Evolutionary conservation across 441 rosid genomes (phyloP).

Genomic region (Populus hybrid): DNA sequence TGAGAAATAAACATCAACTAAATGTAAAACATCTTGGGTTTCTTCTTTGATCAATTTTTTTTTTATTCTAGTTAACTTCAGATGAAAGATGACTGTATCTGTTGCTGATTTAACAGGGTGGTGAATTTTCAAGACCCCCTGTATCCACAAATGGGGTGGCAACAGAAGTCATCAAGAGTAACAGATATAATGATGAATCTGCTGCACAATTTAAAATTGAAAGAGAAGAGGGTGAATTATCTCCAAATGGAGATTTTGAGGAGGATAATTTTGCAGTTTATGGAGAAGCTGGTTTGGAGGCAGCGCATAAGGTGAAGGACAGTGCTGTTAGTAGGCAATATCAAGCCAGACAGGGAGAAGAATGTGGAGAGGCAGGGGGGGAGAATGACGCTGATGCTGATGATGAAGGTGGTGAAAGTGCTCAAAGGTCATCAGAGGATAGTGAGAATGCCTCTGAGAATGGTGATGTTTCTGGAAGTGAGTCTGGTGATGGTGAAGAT

Average conservation of each 20-base stretch:
- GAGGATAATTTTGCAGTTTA: slow-evolving; percentile 85
- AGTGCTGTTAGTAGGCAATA: slow-evolving; percentile 46
- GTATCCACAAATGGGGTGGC: slow-evolving; percentile 49
- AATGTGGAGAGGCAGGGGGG: slow-evolving; percentile 55
- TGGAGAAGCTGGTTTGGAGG: slow-evolving; percentile 64
- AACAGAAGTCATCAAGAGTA: slow-evolving; percentile 42
- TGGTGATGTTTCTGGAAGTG: slow-evolving; percentile 86
- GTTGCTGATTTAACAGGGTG: slow-evolving; percentile 46
- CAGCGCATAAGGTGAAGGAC: slow-evolving; percentile 51
- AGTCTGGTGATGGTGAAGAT: slow-evolving; percentile 81
- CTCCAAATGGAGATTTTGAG: slow-evolving; percentile 91
- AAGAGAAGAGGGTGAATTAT: slow-evolving; percentile 99
- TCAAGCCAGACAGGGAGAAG: slow-evolving; percentile 52
- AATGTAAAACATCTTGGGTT: slow-evolving; percentile 2
- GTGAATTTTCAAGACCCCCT: slow-evolving; percentile 42
- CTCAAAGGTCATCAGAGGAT: slow-evolving; percentile 80
- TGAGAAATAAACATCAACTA: background rate
- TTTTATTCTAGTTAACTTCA: background rate
- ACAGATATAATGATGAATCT: slow-evolving; percentile 53
- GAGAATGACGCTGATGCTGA: slow-evolving; percentile 74
- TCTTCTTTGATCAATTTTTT: background rate
- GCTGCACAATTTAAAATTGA: slow-evolving; percentile 57
- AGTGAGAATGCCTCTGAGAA: slow-evolving; percentile 91
- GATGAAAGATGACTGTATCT: slow-evolving; percentile 16
- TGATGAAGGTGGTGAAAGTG: slow-evolving; percentile 86